A percentile compares a stretch with the other conserved stretches of the same genome.
These are phyloP conservation scores for Nakazawaea ishiwadae DNA, from an alignment of 805 yeast species.

Conservation along the genomic window DNA sequence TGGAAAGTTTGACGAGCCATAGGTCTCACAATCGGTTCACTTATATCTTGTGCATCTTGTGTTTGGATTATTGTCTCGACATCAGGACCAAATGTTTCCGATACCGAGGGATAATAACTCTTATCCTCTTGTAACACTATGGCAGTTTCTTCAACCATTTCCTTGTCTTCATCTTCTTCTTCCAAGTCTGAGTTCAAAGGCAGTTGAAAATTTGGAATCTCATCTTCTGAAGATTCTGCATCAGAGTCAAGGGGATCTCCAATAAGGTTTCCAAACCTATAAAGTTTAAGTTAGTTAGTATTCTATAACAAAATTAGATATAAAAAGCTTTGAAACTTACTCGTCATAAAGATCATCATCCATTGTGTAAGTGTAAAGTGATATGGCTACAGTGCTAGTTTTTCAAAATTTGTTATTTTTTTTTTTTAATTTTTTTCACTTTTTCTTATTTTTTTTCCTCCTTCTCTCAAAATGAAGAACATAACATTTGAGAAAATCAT, in stretches of 20 bases:
- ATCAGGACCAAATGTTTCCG: constrained; percentile 49
- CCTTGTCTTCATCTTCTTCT: constrained; percentile 21
- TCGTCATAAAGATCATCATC: constrained; percentile 2
- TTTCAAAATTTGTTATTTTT: no score
- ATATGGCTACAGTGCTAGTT: neutral
- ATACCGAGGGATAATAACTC: constrained; percentile 34
- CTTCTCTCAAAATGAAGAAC: no score
- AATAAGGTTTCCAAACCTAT: constrained; percentile 59
- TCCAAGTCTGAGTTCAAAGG: constrained; percentile 12
- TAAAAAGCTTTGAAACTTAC: neutral
- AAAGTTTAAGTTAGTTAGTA: constrained; percentile 1
- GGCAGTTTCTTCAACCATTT: constrained; percentile 17
- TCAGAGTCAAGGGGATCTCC: constrained; percentile 48
- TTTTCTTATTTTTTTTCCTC: no score
- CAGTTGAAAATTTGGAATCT: constrained; percentile 8
- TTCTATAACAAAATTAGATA: neutral
- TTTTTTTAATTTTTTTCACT: neutral
- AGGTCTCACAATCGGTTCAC: constrained; percentile 66
- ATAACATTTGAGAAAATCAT: no score
- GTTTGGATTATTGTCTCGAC: constrained; percentile 58
- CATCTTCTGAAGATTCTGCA: constrained; percentile 29
- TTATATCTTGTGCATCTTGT: constrained; percentile 39
- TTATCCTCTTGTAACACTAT: constrained; percentile 43
- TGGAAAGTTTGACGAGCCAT: constrained; percentile 33
- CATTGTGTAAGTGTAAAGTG: neutral